Base-by-base conservation (phyloP, 768 basidiomycete genomes). In the Lyophyllum decastes region DNA sequence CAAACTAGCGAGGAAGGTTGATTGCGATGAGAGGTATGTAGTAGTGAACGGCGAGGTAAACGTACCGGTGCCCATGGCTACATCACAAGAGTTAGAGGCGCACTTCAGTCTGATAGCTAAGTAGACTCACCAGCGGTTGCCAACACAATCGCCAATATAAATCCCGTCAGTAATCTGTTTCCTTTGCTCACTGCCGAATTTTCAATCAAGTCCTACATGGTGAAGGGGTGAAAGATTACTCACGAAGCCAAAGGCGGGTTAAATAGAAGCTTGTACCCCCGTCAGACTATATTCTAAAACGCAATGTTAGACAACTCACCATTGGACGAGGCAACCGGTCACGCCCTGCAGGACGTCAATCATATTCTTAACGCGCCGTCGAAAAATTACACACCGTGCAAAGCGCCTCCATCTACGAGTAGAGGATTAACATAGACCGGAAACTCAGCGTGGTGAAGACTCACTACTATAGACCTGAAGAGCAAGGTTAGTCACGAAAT, bases 301-400 rank as follows among this genome's bases (percentile, higher is more conserved):
- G 16, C 8, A 17, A 12, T 12, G 11, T 2, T 17, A 44, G 24
- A 25, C 34, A 16, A 68, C 73, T 35, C 30, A 79, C 81, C 72
- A 75, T 69, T 86, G 85, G 6, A 85, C 84, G 21, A 83, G 66
- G 41, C 76, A 69, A 5, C 77, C 80, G 12, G 80, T 83, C 19
- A 82, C 61, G 2, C 79, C 83, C 79, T 84, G 66, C 34, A 17
- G 10, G 58, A 61, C 10, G 54, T 55, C 6, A 66, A 56, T 56
- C 21, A 34, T n/a, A 11, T 30, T 44, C 22, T 17, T 2, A 54
- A 24, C 2, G 10, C 34, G 16, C 21, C 14, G 25, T 25, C 17
- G 21, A 21, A 40, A 16, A n/a, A 7, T 25, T 17, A 65, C 74
- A 8, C 62, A 82, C 81, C 33, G 77, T 79, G 38, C 79, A 78